Base-by-base conservation (phyloP, 1,284 basidiomycete genomes). In the Omphalotus olearius region DNA sequence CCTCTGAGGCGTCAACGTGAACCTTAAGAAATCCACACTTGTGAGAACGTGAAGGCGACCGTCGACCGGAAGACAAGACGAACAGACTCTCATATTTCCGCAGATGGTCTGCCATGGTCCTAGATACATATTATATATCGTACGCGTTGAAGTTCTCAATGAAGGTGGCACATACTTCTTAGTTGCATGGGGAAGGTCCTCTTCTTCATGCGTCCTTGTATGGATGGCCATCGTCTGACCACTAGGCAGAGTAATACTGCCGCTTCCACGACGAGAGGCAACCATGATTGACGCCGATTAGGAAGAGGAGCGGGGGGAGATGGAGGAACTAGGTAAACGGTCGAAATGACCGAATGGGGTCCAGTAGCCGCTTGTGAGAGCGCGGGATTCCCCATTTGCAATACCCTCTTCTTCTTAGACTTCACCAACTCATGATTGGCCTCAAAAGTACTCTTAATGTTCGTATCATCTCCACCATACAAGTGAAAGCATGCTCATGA, bases 361-460 rank as follows among this genome's bases (percentile, higher is more conserved):
- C 4, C 30, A 33, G 30, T 33, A 33, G 30, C 30, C 30, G 30
- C 13, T 33, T 33, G 30, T 33, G 30, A 28, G 26, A 33, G 30
- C 30, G 30, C 30, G 30, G 30, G 7, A 33, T 33, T 33, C 30
- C 30, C 30, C 30, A 33, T 33, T 33, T 33, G 30, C 9, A 33
- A 23, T 13, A 33, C 30, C 7, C 30, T 33, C 30, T 40, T 40
- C 28, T 33, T 44, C 20, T n/a, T n/a, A n/a, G n/a, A n/a, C n/a
- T 48, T 38, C 33, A 47, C 17, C 45, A 25, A 14, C 36, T 60
- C 46, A 96, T 96, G 93, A 92, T 97, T 74, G 92, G 93, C 56
- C 89, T 97, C 65, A 97, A 97, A 67, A 82, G 85, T 54, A 92
- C 86, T 0, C 80, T 96, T 60, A 93, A 90, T 71, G 91, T 89